Base-by-base conservation (phyloP, 1,284 basidiomycete species). In the Stygiomarasmius scandens region DNA sequence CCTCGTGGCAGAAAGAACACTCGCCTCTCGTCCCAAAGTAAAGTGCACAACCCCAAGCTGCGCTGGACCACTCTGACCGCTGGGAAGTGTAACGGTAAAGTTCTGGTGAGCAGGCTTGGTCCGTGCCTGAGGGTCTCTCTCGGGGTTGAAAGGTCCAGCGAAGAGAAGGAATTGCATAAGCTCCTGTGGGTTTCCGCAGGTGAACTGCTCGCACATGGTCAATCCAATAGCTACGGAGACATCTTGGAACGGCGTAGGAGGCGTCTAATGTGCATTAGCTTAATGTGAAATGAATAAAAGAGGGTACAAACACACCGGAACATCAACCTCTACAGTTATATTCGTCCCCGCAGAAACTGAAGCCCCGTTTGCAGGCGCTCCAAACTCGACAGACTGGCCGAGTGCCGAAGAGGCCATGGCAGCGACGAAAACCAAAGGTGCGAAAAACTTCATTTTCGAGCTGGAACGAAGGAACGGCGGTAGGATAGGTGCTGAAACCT, bases 351-450 rank as follows among this genome's bases (percentile, higher is more conserved):
- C 54, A 20, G 49, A 27, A 16, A 55, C 22, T 8, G 46, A 49
- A 14, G 48, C 54, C 20, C 54, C 54, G 16, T 55, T 41, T 19
- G 1, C 19, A 44, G 54, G 54, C 22, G 43, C 48, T 14, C 47
- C 54, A 43, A 55, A 55, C n/a, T 12, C 10, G 10, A 45, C 54
- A 36, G 14, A n/a, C n/a, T 55, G 54, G 32, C 44, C 54, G n/a
- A 55, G 11, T 16, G 27, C 38, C n/a, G 38, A 41, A 19, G 38
- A 4, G 6, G 38, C 38, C 38, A 41, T 41, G 5, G 38, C 38
- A 4, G 38, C 38, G 38, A 41, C 14, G 38, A 41, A 41, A 19
- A n/a, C 38, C 38, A 41, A 41, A 19, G 38, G 38, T 41, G 38
- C 38, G 38, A 19, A 9, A 16, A 41, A 41, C 38, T 41, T 41